Conservation (phyloP, 345 rosid genomes). For the Moringa oleifera region DNA sequence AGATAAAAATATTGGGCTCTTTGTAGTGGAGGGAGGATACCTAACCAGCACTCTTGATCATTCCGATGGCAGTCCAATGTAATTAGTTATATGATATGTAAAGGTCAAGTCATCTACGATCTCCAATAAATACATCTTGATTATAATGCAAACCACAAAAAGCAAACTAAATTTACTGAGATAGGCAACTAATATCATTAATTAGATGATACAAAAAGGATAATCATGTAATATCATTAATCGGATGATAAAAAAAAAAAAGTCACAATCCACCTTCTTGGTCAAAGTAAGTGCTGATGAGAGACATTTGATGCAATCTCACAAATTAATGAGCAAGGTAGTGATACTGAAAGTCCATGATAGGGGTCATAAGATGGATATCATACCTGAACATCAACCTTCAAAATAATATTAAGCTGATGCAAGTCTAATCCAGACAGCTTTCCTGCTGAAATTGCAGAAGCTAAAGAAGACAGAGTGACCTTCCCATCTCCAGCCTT, state of each 20-base stretch:
- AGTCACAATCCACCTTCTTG: no score
- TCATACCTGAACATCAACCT: constrained; percentile 93
- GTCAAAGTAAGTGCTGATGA: no score
- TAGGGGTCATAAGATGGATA: not conserved
- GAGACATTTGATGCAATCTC: not conserved
- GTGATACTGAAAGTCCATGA: not conserved
- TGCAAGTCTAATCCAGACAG: constrained; percentile 91
- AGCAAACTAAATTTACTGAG: no score
- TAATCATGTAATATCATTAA: no score
- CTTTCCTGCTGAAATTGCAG: constrained; percentile 79
- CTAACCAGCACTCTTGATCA: no score
- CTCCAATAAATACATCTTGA: not conserved
- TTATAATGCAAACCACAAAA: not conserved
- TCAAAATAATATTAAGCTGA: constrained; percentile 83
- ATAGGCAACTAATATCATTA: no score
- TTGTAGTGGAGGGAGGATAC: no score
- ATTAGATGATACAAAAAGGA: no score
- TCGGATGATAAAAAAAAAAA: no score
- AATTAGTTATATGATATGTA: not conserved
- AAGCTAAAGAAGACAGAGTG: constrained; percentile 93
- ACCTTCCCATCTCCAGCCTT: constrained; percentile 97
- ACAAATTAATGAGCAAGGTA: constrained; percentile 3
- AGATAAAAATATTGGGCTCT: no score
- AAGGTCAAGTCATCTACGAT: not conserved
- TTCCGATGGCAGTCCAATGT: no score